Percentiles rank a stretch among this genome's conserved stretches.
Conservation (phyloP, 2,329 filamentous ascomycete species). For the Talaromyces islandicus region DNA sequence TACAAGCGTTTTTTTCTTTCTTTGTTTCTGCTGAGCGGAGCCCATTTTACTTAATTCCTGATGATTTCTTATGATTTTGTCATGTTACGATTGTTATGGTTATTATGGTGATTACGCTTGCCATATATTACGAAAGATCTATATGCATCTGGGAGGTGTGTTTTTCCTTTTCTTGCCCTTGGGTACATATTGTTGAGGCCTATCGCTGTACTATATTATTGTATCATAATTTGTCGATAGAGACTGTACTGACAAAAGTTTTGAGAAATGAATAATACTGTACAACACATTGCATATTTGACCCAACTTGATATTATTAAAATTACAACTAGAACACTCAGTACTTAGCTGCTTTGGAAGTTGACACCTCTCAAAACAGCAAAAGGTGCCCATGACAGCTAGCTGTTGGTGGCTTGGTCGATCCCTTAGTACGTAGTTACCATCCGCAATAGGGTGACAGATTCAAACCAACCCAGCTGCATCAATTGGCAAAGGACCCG, state of each 20-base stretch:
- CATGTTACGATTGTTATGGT: slow-evolving; percentile 5
- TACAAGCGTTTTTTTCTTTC: not conserved
- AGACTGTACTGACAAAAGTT: not conserved
- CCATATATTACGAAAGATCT: not conserved
- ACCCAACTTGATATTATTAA: no score
- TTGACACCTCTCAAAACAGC: not conserved
- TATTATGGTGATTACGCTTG: not conserved
- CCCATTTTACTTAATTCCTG: not conserved
- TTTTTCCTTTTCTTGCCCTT: not conserved
- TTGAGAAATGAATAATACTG: not conserved
- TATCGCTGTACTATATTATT: not conserved
- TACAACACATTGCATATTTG: no score
- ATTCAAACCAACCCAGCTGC: no score
- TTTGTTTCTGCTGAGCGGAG: not conserved
- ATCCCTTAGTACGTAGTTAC: no score
- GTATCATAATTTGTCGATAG: not conserved
- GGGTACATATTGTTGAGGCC: not conserved
- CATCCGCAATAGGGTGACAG: no score
- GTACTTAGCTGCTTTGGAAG: no score
- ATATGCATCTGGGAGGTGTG: slow-evolving; percentile 1
- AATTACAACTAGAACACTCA: no score
- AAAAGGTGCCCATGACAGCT: not conserved
- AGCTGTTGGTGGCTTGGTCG: not conserved
- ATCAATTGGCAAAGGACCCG: not conserved
- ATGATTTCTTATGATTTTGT: no score